Evolutionary conservation across 2,329 filamentous ascomycete species (phyloP).

Genomic region (Ophiocordyceps australis): DNA sequence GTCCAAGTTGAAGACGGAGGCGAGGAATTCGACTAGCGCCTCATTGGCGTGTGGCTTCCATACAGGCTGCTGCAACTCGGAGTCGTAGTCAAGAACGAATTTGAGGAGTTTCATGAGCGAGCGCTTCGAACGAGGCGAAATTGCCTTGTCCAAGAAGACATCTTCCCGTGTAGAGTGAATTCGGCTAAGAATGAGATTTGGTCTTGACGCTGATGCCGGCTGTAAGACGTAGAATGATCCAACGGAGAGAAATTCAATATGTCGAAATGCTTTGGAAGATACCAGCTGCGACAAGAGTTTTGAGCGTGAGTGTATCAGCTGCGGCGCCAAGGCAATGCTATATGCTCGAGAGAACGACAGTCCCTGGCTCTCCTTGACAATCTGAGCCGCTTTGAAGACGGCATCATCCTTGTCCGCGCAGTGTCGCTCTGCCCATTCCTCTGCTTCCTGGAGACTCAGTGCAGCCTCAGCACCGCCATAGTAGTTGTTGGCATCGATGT

Average conservation of each 20-base stretch:
- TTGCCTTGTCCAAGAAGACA: constrained; percentile 61
- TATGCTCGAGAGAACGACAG: constrained; percentile 56
- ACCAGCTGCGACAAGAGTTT: constrained; percentile 62
- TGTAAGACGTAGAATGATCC: constrained; percentile 78
- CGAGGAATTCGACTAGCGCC: constrained; percentile 40
- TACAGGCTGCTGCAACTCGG: constrained; percentile 28
- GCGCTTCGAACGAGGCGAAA: constrained; percentile 68
- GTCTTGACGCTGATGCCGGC: constrained; percentile 9
- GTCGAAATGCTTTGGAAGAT: constrained; percentile 73
- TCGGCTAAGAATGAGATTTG: constrained; percentile 32
- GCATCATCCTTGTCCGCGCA: constrained; percentile 7
- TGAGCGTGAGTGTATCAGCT: constrained; percentile 73
- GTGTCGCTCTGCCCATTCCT: constrained; percentile 46
- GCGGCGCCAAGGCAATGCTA: constrained; percentile 66
- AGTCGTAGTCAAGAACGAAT: constrained; percentile 59
- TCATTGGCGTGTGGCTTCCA: constrained; percentile 40
- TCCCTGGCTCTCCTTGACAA: constrained; percentile 19
- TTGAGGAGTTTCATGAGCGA: constrained; percentile 86
- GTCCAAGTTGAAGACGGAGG: constrained; percentile 48
- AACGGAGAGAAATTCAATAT: constrained; percentile 85
- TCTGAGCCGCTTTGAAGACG: constrained; percentile 11
- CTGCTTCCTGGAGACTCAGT: constrained; percentile 65
- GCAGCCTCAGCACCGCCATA: constrained; percentile 80
- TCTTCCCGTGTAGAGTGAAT: constrained; percentile 86
- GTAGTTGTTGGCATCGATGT: constrained; percentile 73